Conservation (phyloP, 108 stramenopile species). For the Discostella stelligeroides region DNA sequence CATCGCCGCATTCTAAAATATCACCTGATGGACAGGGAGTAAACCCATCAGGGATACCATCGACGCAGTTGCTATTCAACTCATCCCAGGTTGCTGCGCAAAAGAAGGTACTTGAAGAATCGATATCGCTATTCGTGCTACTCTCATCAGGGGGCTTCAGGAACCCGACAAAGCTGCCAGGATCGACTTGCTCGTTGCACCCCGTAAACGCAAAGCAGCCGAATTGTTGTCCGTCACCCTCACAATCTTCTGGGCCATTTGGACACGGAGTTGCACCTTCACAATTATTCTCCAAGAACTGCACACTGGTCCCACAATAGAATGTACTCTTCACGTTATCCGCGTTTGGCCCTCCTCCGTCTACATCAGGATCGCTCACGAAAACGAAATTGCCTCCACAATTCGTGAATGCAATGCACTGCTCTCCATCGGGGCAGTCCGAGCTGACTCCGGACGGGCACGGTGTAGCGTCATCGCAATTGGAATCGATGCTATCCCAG, state of each 20-base stretch:
- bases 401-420: constrained; percentile 49
- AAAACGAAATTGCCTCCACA: constrained; percentile 48
- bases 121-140: neutral
- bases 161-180: constrained; percentile 50
- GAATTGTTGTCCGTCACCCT: constrained; percentile 11
- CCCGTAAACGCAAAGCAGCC: constrained; percentile 54
- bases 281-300: constrained; percentile 51
- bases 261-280: constrained; percentile 51
- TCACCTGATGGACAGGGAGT: constrained; percentile 47
- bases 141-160: constrained; percentile 23
- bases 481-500: constrained; percentile 34
- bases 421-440: constrained; percentile 29
- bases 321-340: constrained; percentile 45
- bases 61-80: constrained; percentile 41
- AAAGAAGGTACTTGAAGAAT: constrained; percentile 18
- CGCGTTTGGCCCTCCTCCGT: constrained; percentile 46
- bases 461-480: constrained; percentile 33
- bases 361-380: constrained; percentile 38
- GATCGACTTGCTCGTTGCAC: constrained; percentile 41
- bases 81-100: constrained; percentile 37
- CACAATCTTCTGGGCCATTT: constrained; percentile 46
- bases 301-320: constrained; percentile 46
- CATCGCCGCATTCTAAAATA: constrained; percentile 39
- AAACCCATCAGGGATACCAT: constrained; percentile 37
- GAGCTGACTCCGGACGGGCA: constrained; percentile 37